phyloP scores from a whole-genome alignment of 805 yeast species.

The Candida germanica region DNA sequence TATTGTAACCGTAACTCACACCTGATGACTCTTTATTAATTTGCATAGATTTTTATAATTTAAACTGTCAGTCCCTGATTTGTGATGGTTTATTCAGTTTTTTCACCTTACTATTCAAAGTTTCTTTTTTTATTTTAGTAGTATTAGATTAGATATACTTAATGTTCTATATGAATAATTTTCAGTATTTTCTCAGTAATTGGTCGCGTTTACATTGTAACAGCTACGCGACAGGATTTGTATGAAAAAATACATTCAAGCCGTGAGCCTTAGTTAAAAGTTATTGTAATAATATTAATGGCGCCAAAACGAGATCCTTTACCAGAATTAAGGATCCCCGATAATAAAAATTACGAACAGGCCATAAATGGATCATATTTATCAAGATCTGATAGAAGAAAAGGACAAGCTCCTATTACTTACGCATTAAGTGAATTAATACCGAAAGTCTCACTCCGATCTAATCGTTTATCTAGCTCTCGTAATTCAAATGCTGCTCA shows the following conservation, averaged over 20 bases:
- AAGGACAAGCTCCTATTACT: conserved; percentile 7
- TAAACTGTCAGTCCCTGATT: too few species aligned
- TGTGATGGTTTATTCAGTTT: conserved; percentile 6
- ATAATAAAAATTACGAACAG: conserved; percentile 26
- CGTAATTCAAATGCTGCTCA: too few species aligned
- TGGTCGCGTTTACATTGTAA: conserved; percentile 2
- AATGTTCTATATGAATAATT: conserved; percentile 1
- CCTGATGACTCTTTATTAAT: conserved; percentile 1
- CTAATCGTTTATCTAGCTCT: too few species aligned
- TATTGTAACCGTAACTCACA: too few species aligned
- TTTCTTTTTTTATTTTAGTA: conserved; percentile 2
- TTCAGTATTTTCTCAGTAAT: neutral
- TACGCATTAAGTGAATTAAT: neutral
- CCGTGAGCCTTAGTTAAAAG: too few species aligned
- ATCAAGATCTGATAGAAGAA: conserved; percentile 22
- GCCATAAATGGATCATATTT: conserved; percentile 17
- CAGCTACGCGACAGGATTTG: too few species aligned
- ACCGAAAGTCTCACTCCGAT: conserved; percentile 1
- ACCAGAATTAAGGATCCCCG: conserved; percentile 27
- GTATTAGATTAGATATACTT: neutral
- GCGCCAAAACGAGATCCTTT: conserved; percentile 21
- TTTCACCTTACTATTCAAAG: conserved; percentile 3
- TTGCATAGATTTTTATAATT: conserved; percentile 3
- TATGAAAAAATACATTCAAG: too few species aligned
- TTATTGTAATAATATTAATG: too few species aligned